Percentiles rank a stretch among this genome's conserved stretches.
Evolutionary conservation across 2,329 filamentous ascomycete species (phyloP).

Genomic region (Canariomyces notabilis): DNA sequence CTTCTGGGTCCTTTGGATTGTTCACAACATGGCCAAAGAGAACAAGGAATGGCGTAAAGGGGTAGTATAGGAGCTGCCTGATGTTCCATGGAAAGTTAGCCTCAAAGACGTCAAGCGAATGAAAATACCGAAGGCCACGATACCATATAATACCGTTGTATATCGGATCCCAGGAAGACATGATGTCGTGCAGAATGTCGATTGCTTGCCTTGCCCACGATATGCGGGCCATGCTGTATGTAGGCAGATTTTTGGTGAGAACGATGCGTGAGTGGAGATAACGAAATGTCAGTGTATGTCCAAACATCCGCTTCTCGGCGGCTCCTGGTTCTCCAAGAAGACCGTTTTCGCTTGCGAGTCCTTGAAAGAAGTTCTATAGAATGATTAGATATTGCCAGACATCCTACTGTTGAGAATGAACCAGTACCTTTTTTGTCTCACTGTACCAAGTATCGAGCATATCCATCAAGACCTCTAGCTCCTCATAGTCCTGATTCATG

Average conservation of each 20-base stretch:
- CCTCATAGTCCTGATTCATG: neutral
- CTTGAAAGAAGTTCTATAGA: too few species aligned
- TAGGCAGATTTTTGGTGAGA: neutral
- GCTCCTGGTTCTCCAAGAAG: neutral
- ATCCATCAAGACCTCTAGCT: neutral
- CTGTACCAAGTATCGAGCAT: slow-evolving; percentile 5
- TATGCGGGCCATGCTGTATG: neutral
- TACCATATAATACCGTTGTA: slow-evolving; percentile 11
- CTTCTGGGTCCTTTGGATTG: neutral
- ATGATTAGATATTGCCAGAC: neutral
- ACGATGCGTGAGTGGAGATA: slow-evolving; percentile 2
- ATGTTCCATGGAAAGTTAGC: too few species aligned
- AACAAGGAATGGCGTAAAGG: slow-evolving; percentile 12
- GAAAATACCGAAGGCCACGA: too few species aligned
- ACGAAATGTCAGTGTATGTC: slow-evolving; percentile 3
- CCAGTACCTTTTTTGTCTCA: neutral
- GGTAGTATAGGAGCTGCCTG: slow-evolving; percentile 12
- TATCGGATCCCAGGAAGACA: neutral
- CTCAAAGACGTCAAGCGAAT: neutral
- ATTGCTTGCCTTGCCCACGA: slow-evolving; percentile 2
- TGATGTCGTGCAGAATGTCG: neutral
- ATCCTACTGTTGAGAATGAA: too few species aligned
- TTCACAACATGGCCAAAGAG: slow-evolving; percentile 5
- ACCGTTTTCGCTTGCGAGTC: too few species aligned
- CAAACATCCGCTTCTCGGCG: neutral